Conservation (phyloP, 495 filamentous ascomycete genomes). For the Podospora conica region DNA sequence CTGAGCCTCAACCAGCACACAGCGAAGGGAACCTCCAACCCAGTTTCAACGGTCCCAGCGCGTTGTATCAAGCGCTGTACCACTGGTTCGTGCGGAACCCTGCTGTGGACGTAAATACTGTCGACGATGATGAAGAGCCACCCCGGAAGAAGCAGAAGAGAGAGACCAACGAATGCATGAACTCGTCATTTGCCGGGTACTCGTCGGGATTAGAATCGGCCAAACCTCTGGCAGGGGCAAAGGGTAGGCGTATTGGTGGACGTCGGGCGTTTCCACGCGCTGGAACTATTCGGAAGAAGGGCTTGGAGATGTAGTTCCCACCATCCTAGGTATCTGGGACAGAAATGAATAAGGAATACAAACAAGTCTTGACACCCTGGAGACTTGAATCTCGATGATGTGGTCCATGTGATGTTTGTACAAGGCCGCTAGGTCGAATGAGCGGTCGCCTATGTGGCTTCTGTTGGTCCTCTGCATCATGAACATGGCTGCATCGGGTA, state of each 20-base stretch:
- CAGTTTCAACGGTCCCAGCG: neutral
- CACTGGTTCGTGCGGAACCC: neutral
- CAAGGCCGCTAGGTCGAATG: too few relatives aligned
- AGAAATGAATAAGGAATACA: too few relatives aligned
- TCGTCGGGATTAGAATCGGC: too few relatives aligned
- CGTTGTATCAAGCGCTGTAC: neutral
- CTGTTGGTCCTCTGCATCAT: neutral
- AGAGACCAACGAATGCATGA: neutral
- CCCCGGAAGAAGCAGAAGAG: neutral
- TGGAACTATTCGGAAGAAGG: too few relatives aligned
- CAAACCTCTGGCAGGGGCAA: too few relatives aligned
- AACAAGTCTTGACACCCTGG: too few relatives aligned
- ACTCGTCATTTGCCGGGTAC: too few relatives aligned
- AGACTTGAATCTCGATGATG: neutral
- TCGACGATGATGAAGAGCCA: neutral
- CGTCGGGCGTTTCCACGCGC: too few relatives aligned
- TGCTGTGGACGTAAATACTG: neutral
- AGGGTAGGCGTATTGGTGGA: too few relatives aligned
- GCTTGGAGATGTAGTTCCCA: too few relatives aligned
- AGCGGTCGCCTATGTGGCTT: neutral
- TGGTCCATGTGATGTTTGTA: too few relatives aligned
- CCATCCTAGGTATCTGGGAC: too few relatives aligned
- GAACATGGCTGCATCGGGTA: neutral
- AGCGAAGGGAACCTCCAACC: neutral
- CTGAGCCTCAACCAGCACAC: neutral